A percentile compares a stretch with the other conserved stretches of the same genome.
Evolutionary conservation across 78 protist genomes (phyloP).

Genomic region (Capsaspora owczarzaki): DNA sequence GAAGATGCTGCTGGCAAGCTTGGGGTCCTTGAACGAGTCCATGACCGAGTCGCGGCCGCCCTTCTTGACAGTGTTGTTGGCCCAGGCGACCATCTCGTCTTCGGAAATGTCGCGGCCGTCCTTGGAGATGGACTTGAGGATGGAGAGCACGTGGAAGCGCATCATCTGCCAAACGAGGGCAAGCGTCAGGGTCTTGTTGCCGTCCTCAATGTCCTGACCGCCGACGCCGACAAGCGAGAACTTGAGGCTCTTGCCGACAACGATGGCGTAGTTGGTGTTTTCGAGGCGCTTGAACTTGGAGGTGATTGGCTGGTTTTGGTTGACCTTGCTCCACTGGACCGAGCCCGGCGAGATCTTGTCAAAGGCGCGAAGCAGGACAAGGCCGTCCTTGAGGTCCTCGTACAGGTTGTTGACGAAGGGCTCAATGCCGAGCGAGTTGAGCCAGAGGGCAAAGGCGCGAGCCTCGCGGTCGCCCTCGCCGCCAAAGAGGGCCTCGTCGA

Average conservation of each 20-base stretch:
- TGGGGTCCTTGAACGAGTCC: slow-evolving; percentile 61
- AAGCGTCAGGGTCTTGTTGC: slow-evolving; percentile 64
- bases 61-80: background rate
- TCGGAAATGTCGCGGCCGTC: slow-evolving; percentile 19
- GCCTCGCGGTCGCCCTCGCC: slow-evolving; percentile 79
- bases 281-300: slow-evolving; percentile 22
- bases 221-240: slow-evolving; percentile 63
- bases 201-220: slow-evolving; percentile 72
- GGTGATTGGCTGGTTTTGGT: background rate
- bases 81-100: slow-evolving; percentile 31
- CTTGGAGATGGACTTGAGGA: slow-evolving; percentile 4
- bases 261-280: slow-evolving; percentile 73
- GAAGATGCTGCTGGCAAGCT: slow-evolving; percentile 35
- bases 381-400: slow-evolving; percentile 75
- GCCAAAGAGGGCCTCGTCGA: slow-evolving; percentile 1
- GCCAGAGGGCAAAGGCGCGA: slow-evolving; percentile 72
- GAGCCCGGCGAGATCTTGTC: slow-evolving; percentile 75
- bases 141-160: slow-evolving; percentile 36
- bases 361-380: slow-evolving; percentile 66
- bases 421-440: slow-evolving; percentile 81
- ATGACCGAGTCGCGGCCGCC: slow-evolving; percentile 55
- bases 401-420: slow-evolving; percentile 66
- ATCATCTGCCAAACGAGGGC: slow-evolving; percentile 75
- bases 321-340: slow-evolving; percentile 60
- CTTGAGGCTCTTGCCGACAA: slow-evolving; percentile 36